Percentiles rank a stretch among this genome's conserved stretches.
Conservation (phyloP, 306 rosid species). For the Acacia confusa region DNA sequence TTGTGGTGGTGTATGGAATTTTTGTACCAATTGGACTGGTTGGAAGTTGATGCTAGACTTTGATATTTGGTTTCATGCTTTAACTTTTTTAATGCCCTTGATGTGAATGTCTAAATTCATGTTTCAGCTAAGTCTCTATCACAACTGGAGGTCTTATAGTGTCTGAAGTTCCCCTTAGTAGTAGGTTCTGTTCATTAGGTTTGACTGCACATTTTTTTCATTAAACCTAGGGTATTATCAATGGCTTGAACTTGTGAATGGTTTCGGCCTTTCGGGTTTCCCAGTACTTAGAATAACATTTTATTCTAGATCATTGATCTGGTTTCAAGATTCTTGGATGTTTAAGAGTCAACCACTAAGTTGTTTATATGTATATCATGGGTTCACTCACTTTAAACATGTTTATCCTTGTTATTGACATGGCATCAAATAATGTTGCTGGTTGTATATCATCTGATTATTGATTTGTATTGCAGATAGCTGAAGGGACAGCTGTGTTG, state of each 20-base stretch:
- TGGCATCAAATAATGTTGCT: constrained; percentile 30
- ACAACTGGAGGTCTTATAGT: not conserved
- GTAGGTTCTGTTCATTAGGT: constrained; percentile 4
- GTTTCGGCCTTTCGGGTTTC: not conserved
- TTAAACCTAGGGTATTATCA: not conserved
- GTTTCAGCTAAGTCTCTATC: constrained; percentile 7
- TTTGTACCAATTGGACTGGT: not conserved
- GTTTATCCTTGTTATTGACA: constrained; percentile 17
- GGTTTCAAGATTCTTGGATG: not conserved
- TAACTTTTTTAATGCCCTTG: not conserved
- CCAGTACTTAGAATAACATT: not conserved
- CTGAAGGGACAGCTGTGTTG: constrained; percentile 56
- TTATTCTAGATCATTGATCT: constrained; percentile 7
- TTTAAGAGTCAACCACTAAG: not conserved
- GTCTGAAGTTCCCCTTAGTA: not conserved
- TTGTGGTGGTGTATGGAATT: not conserved
- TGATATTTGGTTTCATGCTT: not conserved
- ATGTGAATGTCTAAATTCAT: not conserved
- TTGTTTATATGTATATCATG: constrained; percentile 20
- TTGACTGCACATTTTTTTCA: not conserved
- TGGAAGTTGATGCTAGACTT: not conserved
- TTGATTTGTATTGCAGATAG: constrained; percentile 58
- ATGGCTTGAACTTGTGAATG: not conserved
- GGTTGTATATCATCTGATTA: constrained; percentile 25
- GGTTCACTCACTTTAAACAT: not conserved